These are phyloP conservation scores for Talaromyces sp. DNA, from an alignment of 2,329 filamentous ascomycete species.

Conservation along the genomic window DNA sequence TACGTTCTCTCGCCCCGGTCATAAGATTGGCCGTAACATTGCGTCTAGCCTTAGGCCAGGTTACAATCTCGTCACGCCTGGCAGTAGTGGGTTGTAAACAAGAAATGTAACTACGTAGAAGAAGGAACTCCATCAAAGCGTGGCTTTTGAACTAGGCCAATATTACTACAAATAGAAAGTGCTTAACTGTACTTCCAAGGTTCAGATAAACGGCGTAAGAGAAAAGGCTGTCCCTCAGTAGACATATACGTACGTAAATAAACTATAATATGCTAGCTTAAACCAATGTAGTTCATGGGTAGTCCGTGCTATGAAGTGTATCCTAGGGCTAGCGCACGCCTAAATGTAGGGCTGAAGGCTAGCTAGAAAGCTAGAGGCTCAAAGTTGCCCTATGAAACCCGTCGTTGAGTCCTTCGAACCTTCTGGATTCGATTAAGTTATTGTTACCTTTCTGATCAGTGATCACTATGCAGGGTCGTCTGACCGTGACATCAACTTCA, in stretches of 20 bases:
- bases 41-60: neutral
- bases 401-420: neutral
- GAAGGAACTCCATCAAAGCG: neutral
- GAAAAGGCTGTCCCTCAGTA: neutral
- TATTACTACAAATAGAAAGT: neutral
- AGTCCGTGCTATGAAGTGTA: neutral
- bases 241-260: no score
- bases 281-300: neutral
- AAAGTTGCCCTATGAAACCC: neutral
- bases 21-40: neutral
- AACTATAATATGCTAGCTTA: neutral
- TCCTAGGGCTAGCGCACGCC: neutral
- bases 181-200: no score
- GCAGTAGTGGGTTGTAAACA: no score
- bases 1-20: neutral
- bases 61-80: neutral
- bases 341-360: neutral
- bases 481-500: no score
- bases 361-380: no score
- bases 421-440: neutral
- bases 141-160: neutral
- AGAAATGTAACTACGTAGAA: no score
- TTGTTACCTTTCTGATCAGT: no score
- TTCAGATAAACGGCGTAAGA: neutral
- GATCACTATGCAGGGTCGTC: no score